Evolutionary conservation across 495 filamentous ascomycete genomes (phyloP), one percentile per base, ranked within the genome.

Genomic region (Cercophora sp.): DNA sequence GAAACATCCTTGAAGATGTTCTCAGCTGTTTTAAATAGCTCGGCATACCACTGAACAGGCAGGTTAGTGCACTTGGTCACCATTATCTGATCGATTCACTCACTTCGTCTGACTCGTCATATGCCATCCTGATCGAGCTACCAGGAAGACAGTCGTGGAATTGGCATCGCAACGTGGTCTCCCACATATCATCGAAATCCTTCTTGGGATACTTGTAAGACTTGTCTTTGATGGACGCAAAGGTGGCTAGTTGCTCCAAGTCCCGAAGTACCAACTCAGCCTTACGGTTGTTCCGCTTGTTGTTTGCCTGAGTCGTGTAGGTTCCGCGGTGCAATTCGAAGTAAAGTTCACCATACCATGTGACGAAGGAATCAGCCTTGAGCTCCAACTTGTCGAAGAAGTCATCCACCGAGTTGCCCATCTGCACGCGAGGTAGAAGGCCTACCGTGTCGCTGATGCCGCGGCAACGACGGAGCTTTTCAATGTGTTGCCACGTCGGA

Each of bases 281-380:
- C 58, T 83, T 85, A 45, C 93, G 81, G 64, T 98, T 98, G 70
- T 92, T 91, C 48, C 82, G 81, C 70, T 98, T 98, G 71, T 96
- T 98, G 68, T 96, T 95, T 36, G 91, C 87, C 65, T 98, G 93
- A 0, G 92, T 96, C 1, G 93, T 98, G 70, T 97, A 97, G 6
- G 90, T 96, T 44, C 93, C 93, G 45, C 93, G 85, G 64, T 98
- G 93, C 20, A 97, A 79, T 69, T 98, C 93, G 60, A 98, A 92
- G 67, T 98, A 98, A 18, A 98, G 81, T 73, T 98, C 93, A 23
- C 93, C 93, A 63, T 96, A 96, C 93, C 93, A 98, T 0, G 93
- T 96, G 23, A 88, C 86, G 32, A 96, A 85, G n/a, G 89, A 75
- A 1, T 82, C 81, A 10, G 88, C 91, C 35, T 85, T 79, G 31